A percentile compares a stretch with the other conserved stretches of the same genome.
Evolutionary conservation across 805 yeast species (phyloP).

Genomic region (Diddensiella caesifluorescens): DNA sequence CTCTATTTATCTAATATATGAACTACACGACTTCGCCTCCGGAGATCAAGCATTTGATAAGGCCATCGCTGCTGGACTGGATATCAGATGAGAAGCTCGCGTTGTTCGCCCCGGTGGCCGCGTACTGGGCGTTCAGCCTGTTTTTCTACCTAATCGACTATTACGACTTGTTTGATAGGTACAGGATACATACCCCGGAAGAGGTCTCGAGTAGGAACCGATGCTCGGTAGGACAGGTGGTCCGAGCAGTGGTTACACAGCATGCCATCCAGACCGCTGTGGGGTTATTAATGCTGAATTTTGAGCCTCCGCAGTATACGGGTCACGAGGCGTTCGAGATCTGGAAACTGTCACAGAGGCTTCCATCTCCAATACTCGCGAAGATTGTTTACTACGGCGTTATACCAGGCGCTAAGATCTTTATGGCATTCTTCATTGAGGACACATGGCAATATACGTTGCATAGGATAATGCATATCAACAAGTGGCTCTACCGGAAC

Average conservation of each 20-base stretch:
- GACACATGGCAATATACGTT: slow-evolving; percentile 95
- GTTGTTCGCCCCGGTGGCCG: slow-evolving; percentile 66
- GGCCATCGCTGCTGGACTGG: slow-evolving; percentile 43
- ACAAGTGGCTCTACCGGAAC: slow-evolving; percentile 65
- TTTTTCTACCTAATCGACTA: slow-evolving; percentile 73
- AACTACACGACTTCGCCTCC: slow-evolving; percentile 8
- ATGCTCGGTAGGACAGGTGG: slow-evolving; percentile 62
- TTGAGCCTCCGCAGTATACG: slow-evolving; percentile 46
- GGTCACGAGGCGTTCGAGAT: slow-evolving; percentile 47
- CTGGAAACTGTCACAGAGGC: slow-evolving; percentile 41
- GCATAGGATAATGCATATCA: slow-evolving; percentile 84
- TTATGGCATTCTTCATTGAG: slow-evolving; percentile 63
- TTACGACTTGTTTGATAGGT: slow-evolving; percentile 68
- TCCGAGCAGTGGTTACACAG: slow-evolving; percentile 78
- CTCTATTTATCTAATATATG: no score
- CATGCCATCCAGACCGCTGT: slow-evolving; percentile 75
- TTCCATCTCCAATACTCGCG: slow-evolving; percentile 34
- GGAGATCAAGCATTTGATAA: slow-evolving; percentile 2
- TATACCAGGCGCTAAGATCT: slow-evolving; percentile 51
- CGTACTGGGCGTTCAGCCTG: slow-evolving; percentile 75
- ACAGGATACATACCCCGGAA: slow-evolving; percentile 88
- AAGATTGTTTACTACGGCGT: slow-evolving; percentile 58
- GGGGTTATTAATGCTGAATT: slow-evolving; percentile 50
- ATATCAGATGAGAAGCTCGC: slow-evolving; percentile 68
- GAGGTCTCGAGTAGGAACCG: slow-evolving; percentile 74